A percentile compares a stretch with the other conserved stretches of the same genome.
Conservation (phyloP, 2,329 filamentous ascomycete genomes). For the Xylariaceae sp. region DNA sequence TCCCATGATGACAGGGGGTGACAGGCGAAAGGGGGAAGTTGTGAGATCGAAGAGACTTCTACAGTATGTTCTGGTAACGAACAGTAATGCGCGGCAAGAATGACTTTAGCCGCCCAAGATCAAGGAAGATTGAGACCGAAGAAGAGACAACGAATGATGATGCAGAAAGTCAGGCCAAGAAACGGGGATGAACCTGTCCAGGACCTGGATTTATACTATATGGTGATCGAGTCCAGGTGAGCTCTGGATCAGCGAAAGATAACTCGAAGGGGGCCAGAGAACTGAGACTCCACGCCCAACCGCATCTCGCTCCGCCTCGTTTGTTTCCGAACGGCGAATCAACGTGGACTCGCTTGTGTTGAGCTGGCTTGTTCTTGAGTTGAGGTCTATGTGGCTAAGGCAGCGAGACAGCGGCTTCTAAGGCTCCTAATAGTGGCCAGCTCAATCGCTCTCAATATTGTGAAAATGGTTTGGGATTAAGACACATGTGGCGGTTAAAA, state of each 20-base stretch:
- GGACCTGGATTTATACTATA: background rate
- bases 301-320: background rate
- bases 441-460: background rate
- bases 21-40: background rate
- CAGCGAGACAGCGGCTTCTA: background rate
- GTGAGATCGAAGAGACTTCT: background rate
- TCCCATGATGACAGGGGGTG: slow-evolving; percentile 24
- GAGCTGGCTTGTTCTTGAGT: too few relatives aligned
- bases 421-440: background rate
- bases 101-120: background rate
- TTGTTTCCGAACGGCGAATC: background rate
- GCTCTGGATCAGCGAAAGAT: background rate
- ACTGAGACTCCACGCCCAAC: background rate
- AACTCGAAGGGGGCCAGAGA: background rate
- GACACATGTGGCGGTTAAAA: background rate
- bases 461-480: background rate
- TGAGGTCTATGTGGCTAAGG: background rate
- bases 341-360: too few relatives aligned
- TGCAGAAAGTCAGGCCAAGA: background rate
- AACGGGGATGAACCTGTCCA: background rate
- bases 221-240: background rate
- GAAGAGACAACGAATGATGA: background rate
- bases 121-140: background rate
- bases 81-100: background rate
- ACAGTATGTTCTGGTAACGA: background rate